Conservation (phyloP, 2,329 filamentous ascomycete genomes). For the Curvularia verruculosa region DNA sequence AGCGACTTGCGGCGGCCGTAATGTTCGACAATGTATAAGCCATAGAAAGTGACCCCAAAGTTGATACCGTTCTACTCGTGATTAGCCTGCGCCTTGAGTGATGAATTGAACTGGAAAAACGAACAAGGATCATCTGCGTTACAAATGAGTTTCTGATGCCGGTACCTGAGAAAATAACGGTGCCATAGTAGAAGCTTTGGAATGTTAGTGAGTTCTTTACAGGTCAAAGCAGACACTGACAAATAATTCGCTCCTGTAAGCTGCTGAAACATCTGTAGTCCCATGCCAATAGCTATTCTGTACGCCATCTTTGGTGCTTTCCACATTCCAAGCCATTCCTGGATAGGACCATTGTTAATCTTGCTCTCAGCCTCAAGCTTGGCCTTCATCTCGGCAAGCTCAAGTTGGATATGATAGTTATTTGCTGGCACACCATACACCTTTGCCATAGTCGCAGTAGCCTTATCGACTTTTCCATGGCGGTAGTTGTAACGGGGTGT, state of each 20-base stretch:
- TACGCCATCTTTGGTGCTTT: slow-evolving; percentile 69
- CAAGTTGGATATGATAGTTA: slow-evolving; percentile 58
- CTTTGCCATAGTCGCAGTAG: slow-evolving; percentile 57
- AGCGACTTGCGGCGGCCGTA: slow-evolving; percentile 54
- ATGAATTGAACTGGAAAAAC: slow-evolving; percentile 7
- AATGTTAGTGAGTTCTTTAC: not conserved
- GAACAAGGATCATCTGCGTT: slow-evolving; percentile 54
- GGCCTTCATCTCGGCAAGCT: slow-evolving; percentile 61
- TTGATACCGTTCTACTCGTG: slow-evolving; percentile 49
- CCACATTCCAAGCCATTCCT: slow-evolving; percentile 62
- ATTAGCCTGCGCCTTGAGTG: slow-evolving; percentile 1
- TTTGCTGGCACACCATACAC: slow-evolving; percentile 62
- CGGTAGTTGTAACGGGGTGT: slow-evolving; percentile 64
- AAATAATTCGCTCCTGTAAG: slow-evolving; percentile 63
- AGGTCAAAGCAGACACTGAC: not conserved
- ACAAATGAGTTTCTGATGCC: slow-evolving; percentile 53
- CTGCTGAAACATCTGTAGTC: slow-evolving; percentile 69
- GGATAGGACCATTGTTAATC: slow-evolving; percentile 53
- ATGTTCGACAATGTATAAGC: slow-evolving; percentile 54
- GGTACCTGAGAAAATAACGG: slow-evolving; percentile 50
- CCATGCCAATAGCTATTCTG: slow-evolving; percentile 65
- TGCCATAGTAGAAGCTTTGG: slow-evolving; percentile 57
- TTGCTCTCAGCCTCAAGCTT: slow-evolving; percentile 59
- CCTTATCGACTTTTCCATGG: slow-evolving; percentile 57
- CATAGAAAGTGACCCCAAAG: slow-evolving; percentile 54